These are phyloP conservation scores for Penicillium macrosclerotiorum DNA, from an alignment of 495 filamentous ascomycete genomes.

Conservation along the genomic window DNA sequence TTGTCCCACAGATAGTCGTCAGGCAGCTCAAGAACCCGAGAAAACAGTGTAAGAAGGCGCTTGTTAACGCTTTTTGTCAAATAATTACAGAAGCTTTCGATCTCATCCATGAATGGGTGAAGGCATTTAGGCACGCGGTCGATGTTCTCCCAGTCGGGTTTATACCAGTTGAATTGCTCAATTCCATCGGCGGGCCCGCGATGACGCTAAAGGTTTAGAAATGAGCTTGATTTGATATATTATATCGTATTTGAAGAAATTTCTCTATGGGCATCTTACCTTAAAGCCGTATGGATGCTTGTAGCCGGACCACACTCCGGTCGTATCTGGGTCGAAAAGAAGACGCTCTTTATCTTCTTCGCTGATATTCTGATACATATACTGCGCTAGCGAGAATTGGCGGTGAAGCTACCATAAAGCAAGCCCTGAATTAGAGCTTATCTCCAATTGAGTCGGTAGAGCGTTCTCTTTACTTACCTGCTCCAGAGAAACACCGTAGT, in stretches of 20 bases:
- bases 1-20: constrained; percentile 47
- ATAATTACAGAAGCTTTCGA: constrained; percentile 43
- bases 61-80: constrained; percentile 44
- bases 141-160: constrained; percentile 32
- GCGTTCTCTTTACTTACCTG: constrained; percentile 24
- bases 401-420: constrained; percentile 34
- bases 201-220: constrained; percentile 26
- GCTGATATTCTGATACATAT: constrained; percentile 43
- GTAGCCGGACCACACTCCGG: constrained; percentile 40
- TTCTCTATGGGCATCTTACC: constrained; percentile 12
- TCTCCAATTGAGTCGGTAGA: neutral
- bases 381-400: constrained; percentile 44
- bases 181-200: constrained; percentile 39
- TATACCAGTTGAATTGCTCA: constrained; percentile 51
- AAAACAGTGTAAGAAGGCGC: constrained; percentile 42
- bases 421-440: no score
- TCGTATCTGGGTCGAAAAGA: constrained; percentile 38
- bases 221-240: neutral
- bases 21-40: constrained; percentile 44
- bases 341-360: constrained; percentile 44
- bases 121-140: constrained; percentile 35
- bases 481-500: constrained; percentile 48
- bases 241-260: neutral
- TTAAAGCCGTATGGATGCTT: constrained; percentile 43
- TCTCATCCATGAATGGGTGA: constrained; percentile 47